Evolutionary conservation across 345 rosid genomes (phyloP).

Genomic region (Punica granatum): DNA sequence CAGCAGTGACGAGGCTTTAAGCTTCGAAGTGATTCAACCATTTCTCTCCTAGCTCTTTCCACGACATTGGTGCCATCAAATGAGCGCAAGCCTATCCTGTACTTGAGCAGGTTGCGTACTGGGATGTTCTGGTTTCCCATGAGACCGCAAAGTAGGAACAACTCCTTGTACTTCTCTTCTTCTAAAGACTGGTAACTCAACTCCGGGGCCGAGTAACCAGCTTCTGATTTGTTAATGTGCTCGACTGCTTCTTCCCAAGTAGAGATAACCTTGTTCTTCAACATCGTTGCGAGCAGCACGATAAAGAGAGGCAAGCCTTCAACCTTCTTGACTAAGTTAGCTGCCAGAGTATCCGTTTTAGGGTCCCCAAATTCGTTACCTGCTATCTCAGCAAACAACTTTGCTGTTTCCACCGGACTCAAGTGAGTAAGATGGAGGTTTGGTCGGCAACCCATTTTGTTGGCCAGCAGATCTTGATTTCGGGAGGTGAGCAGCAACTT

Average conservation of each 20-base stretch:
- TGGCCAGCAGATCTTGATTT: not conserved
- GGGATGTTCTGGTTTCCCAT: too few relatives aligned
- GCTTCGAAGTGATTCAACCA: too few relatives aligned
- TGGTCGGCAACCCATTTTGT: slow-evolving; percentile 8
- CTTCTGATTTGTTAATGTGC: not conserved
- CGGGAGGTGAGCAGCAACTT: slow-evolving; percentile 25
- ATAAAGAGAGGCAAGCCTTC: slow-evolving; percentile 20
- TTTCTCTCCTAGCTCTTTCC: too few relatives aligned
- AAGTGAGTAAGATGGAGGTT: slow-evolving; percentile 7
- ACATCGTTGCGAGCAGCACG: not conserved
- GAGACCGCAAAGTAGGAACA: too few relatives aligned
- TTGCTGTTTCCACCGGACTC: slow-evolving; percentile 13
- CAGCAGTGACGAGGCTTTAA: too few relatives aligned
- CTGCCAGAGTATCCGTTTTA: not conserved
- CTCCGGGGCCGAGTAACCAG: not conserved
- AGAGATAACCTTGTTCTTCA: not conserved
- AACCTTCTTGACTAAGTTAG: slow-evolving; percentile 7
- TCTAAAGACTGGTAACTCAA: too few relatives aligned
- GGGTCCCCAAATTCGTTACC: not conserved
- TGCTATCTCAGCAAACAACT: slow-evolving; percentile 16
- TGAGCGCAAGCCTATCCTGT: slow-evolving; percentile 10
- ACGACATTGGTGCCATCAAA: slow-evolving; percentile 6
- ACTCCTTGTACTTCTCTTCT: too few relatives aligned
- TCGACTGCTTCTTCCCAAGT: too few relatives aligned
- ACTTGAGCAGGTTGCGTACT: not conserved